phyloP scores from a whole-genome alignment of 2,329 filamentous ascomycete species.

The Sarocladium oryzae region DNA sequence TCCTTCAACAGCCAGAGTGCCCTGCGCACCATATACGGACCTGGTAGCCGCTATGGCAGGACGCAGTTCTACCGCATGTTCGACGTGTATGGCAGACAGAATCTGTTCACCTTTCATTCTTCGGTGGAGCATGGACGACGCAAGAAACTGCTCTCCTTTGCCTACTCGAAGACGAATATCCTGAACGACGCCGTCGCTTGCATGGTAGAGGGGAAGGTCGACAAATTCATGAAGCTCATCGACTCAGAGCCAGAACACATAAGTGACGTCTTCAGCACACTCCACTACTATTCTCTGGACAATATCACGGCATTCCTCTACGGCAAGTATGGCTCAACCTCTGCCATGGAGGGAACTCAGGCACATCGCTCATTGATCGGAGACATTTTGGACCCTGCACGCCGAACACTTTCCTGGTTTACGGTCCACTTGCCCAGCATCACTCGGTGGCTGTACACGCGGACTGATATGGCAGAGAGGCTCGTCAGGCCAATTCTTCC shows the following conservation, averaged over 20 bases:
- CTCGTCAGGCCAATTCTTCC: constrained; percentile 35
- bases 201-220: constrained; percentile 17
- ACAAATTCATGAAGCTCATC: constrained; percentile 34
- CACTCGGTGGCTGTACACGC: constrained; percentile 42
- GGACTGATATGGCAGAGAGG: constrained; percentile 28
- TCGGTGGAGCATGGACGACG: constrained; percentile 37
- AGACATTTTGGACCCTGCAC: constrained; percentile 41
- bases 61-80: constrained; percentile 48
- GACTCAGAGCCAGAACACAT: constrained; percentile 24
- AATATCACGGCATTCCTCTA: constrained; percentile 46
- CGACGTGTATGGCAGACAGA: constrained; percentile 43
- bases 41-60: constrained; percentile 43
- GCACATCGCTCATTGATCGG: constrained; percentile 33
- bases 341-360: constrained; percentile 30
- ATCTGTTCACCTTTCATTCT: constrained; percentile 44
- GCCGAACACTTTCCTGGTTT: constrained; percentile 42
- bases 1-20: constrained; percentile 35
- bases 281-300: constrained; percentile 49
- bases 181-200: constrained; percentile 11
- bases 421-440: constrained; percentile 36
- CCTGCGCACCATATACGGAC: constrained; percentile 46
- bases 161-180: constrained; percentile 45
- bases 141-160: constrained; percentile 46
- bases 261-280: constrained; percentile 38
- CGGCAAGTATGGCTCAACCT: constrained; percentile 36